Conservation (phyloP, 2,329 filamentous ascomycete genomes). For the Cadophora sp. region DNA sequence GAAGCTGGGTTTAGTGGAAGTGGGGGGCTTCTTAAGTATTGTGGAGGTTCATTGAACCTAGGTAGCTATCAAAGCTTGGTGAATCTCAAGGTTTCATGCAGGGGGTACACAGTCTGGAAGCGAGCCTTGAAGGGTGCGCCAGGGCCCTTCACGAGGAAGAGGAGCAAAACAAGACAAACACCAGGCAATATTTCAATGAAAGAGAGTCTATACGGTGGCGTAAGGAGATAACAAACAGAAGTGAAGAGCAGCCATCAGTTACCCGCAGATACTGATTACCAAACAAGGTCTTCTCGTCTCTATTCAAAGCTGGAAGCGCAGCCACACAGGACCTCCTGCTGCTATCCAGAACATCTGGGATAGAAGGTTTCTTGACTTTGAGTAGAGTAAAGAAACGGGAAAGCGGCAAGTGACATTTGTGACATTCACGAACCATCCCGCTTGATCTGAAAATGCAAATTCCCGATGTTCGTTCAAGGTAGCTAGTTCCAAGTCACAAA, state of each 20-base stretch:
- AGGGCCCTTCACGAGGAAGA: too few species aligned
- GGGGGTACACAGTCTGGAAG: background rate
- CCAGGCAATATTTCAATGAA: background rate
- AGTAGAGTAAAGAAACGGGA: background rate
- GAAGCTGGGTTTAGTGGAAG: too few species aligned
- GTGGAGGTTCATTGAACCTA: background rate
- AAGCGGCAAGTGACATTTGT: background rate
- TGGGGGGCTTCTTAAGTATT: background rate
- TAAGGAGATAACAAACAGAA: too few species aligned
- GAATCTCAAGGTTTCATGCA: background rate
- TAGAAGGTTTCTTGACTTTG: background rate
- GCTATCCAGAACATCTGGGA: background rate
- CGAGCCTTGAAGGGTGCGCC: background rate
- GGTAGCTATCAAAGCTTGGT: background rate
- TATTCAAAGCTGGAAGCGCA: background rate
- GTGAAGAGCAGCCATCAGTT: too few species aligned
- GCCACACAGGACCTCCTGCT: background rate
- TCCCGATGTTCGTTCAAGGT: background rate
- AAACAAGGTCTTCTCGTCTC: background rate
- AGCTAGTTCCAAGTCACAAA: slow-evolving; percentile 39
- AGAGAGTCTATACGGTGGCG: too few species aligned
- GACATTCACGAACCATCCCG: background rate
- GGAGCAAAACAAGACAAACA: background rate
- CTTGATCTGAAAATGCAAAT: background rate
- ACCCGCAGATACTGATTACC: background rate